phyloP scores from a whole-genome alignment of 2,329 filamentous ascomycete genomes.

The Meredithiella fracta region DNA sequence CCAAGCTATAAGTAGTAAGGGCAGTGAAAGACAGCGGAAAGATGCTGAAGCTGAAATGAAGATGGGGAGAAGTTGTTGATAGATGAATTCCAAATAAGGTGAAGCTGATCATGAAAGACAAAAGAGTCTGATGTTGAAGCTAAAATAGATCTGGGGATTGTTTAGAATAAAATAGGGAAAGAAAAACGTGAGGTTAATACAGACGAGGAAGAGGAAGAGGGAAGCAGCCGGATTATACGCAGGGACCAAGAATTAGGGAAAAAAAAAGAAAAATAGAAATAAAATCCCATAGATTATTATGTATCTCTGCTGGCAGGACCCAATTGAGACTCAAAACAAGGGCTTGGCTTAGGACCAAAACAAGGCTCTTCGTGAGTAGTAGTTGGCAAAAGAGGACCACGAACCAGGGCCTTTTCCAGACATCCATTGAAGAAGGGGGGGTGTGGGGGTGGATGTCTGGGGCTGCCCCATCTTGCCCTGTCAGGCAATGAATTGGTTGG shows the following conservation, averaged over 20 bases:
- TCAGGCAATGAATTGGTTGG: not conserved
- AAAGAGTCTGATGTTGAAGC: not conserved
- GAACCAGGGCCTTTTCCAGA: not conserved
- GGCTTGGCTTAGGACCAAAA: not conserved
- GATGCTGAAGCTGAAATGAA: not conserved
- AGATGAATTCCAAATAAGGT: not conserved
- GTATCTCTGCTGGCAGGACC: not conserved
- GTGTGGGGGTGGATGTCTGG: not conserved
- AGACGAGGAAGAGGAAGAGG: not conserved
- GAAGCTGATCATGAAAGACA: not conserved
- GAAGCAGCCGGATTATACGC: slow-evolving; percentile 4
- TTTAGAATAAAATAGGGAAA: not conserved
- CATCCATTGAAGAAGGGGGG: not conserved
- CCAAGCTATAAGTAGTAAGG: not conserved
- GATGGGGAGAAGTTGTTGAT: not conserved
- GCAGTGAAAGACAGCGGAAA: not conserved
- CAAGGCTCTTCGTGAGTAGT: not conserved
- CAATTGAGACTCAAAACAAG: not conserved
- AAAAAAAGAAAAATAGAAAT: not conserved
- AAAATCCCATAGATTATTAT: not conserved
- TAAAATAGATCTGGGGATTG: not conserved
- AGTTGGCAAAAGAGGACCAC: not conserved
- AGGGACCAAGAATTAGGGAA: not conserved
- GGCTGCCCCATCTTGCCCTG: not conserved
- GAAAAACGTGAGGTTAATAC: not conserved